Evolutionary conservation across 2,329 filamentous ascomycete genomes (phyloP), one percentile per base, ranked within the genome.

Genomic region (Colletotrichum endophyticum): DNA sequence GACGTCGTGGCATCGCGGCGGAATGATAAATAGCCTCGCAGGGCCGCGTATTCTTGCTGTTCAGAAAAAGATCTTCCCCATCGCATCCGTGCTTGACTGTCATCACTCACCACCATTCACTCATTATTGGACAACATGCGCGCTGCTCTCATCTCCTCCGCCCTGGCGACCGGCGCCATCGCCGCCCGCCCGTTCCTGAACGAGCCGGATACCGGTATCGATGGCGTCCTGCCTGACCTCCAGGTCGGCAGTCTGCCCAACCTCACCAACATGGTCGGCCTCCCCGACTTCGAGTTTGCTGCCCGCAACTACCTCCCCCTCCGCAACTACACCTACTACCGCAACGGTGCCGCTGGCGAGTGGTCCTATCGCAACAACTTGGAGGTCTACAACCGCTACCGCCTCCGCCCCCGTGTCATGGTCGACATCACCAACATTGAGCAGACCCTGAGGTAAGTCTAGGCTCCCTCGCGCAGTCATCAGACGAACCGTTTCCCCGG

Each of bases 351-450:
- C 6, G 89, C 85, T 5, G 90, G 89, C 75, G 90, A 91, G 82
- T 91, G 87, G 86, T 87, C 86, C 2, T 91, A 91, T 82, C 86
- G 89, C 66, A 90, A 91, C 81, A 91, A 91, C 82, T 85, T 91
- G 8, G 90, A 92, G 81, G 85, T 88, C 32, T 91, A 86, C 81
- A 83, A 85, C 76, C 86, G 88, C 16, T 89, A 88, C 79, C 84
- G 84, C 66, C 83, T 91, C 57, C 85, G 87, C 66, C 88, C 89
- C 11, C 85, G 88, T 68, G 84, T 87, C 28, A 83, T 91, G 82
- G 82, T 86, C n/a, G 89, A 91, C 78, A 86, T 91, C 73, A 87
- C 85, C 44, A 82, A 84, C 30, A 81, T 88, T 61, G 85, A 87
- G 76, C 78, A 72, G 32, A 85, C 85, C 19, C 80, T 89, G 66